Evolutionary conservation across 805 yeast species (phyloP).

Genomic region (Priceomyces medius): DNA sequence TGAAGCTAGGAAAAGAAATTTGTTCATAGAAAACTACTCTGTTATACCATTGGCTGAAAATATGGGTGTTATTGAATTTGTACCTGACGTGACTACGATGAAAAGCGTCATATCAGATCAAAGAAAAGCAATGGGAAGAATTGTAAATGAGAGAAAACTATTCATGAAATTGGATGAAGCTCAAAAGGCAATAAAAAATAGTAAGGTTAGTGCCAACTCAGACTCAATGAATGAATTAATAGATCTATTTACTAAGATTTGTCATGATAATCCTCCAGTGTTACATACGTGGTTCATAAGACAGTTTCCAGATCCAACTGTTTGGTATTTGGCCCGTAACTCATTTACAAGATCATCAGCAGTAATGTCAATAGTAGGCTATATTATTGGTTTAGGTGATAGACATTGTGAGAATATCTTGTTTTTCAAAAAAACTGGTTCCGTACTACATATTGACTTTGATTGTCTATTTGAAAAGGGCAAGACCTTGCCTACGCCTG

Average conservation of each 20-base stretch:
- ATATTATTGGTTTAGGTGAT: constrained; percentile 91
- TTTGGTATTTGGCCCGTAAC: constrained; percentile 82
- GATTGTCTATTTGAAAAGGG: constrained; percentile 94
- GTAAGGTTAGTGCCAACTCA: constrained; percentile 9
- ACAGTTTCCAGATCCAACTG: constrained; percentile 82
- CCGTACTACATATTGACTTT: constrained; percentile 89
- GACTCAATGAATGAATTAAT: constrained; percentile 19
- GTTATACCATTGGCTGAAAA: constrained; percentile 86
- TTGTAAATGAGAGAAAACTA: constrained; percentile 24
- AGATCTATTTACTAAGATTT: constrained; percentile 22
- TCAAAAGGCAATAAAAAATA: constrained; percentile 22
- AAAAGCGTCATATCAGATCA: constrained; percentile 30
- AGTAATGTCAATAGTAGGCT: constrained; percentile 97
- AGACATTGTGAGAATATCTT: constrained; percentile 92
- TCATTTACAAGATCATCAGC: constrained; percentile 78
- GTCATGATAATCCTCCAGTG: constrained; percentile 58
- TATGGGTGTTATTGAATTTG: constrained; percentile 79
- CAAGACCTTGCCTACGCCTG: constrained; percentile 72
- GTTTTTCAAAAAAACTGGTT: constrained; percentile 70
- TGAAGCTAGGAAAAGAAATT: constrained; percentile 70
- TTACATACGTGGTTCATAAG: constrained; percentile 86
- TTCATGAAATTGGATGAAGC: constrained; percentile 32
- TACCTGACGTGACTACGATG: constrained; percentile 36
- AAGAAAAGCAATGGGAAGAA: constrained; percentile 24
- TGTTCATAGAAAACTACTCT: constrained; percentile 76